Percentiles rank a stretch among this genome's conserved stretches.
These are phyloP conservation scores for Botrytis hyacinthi DNA, from an alignment of 2,329 filamentous ascomycete genomes.

Conservation along the genomic window DNA sequence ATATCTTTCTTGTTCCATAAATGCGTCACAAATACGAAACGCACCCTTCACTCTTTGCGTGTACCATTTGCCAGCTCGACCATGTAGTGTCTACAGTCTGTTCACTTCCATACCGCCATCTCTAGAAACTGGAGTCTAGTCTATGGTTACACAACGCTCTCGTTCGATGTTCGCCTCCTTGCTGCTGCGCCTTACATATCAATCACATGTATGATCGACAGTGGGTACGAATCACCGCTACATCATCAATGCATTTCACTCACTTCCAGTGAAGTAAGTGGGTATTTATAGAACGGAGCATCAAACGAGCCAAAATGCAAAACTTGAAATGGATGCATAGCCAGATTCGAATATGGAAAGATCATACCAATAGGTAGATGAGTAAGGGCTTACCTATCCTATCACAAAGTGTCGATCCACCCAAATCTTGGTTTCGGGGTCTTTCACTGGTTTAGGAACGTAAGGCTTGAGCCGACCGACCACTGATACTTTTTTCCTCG, in stretches of 20 bases:
- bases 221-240: not conserved
- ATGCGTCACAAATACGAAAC: not conserved
- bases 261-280: not conserved
- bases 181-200: not conserved
- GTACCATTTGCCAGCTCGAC: not conserved
- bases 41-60: not conserved
- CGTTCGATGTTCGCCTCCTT: not conserved
- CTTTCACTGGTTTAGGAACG: not conserved
- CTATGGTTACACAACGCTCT: not conserved
- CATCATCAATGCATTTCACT: not conserved
- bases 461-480: not conserved
- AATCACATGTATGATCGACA: conserved; percentile 3
- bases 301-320: not conserved
- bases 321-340: not conserved
- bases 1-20: not conserved
- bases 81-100: not conserved
- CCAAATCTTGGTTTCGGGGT: not conserved
- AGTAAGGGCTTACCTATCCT: not conserved
- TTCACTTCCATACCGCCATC: not conserved
- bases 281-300: conserved; percentile 3
- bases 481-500: not conserved
- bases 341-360: not conserved
- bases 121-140: not conserved
- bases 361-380: not conserved
- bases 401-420: not conserved